Evolutionary conservation across 805 yeast genomes (phyloP).

Genomic region (Saccharomycopsis sp.): DNA sequence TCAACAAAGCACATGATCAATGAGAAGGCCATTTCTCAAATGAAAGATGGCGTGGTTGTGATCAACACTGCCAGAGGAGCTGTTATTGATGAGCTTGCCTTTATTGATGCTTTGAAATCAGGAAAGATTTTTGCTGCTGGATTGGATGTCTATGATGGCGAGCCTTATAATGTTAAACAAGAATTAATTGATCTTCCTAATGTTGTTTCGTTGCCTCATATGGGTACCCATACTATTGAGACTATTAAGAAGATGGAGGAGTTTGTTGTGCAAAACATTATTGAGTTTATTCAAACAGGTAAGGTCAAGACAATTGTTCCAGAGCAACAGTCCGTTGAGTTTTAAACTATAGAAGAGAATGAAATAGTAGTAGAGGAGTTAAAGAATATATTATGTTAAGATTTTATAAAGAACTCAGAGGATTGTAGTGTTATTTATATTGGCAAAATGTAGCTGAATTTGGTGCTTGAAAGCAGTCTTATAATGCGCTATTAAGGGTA

Average conservation of each 20-base stretch:
- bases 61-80: slow-evolving; percentile 85
- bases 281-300: slow-evolving; percentile 52
- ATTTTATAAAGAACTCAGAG: too few species aligned
- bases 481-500: too few species aligned
- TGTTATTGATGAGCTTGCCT: slow-evolving; percentile 59
- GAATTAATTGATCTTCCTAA: slow-evolving; percentile 59
- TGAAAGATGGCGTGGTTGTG: slow-evolving; percentile 73
- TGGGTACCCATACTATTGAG: slow-evolving; percentile 78
- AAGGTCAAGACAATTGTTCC: slow-evolving; percentile 75
- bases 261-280: slow-evolving; percentile 64
- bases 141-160: slow-evolving; percentile 69
- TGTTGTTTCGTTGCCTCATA: slow-evolving; percentile 77
- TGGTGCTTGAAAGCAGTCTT: too few species aligned
- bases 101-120: slow-evolving; percentile 47
- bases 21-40: slow-evolving; percentile 50
- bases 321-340: slow-evolving; percentile 43
- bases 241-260: slow-evolving; percentile 78
- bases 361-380: too few species aligned
- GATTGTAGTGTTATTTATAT: too few species aligned
- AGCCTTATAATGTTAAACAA: slow-evolving; percentile 56
- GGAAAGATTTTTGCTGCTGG: slow-evolving; percentile 68
- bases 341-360: too few species aligned
- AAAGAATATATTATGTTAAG: too few species aligned
- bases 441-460: too few species aligned
- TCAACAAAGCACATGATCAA: slow-evolving; percentile 66